Conservation (phyloP, 148 eudicot species). For the Nepenthes gracilis region DNA sequence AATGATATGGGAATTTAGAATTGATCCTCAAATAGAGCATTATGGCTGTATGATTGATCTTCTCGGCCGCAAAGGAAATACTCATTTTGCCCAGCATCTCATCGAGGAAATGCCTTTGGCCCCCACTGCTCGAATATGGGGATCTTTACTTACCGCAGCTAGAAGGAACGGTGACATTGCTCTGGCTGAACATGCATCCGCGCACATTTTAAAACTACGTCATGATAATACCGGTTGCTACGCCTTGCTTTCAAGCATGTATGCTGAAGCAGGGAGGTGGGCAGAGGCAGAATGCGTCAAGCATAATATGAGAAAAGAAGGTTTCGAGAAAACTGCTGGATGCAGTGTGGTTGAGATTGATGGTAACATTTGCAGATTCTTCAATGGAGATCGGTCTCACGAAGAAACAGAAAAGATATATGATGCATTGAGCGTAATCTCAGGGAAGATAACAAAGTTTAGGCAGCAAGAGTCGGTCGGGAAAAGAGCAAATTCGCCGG, state of each 20-base stretch:
- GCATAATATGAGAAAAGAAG: constrained; percentile 25
- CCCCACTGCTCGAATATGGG: constrained; percentile 76
- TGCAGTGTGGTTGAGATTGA: constrained; percentile 30
- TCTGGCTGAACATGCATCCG: constrained; percentile 50
- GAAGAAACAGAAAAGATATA: constrained; percentile 25
- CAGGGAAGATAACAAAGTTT: constrained; percentile 29
- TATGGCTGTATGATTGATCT: constrained; percentile 78
- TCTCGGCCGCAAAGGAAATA: constrained; percentile 47
- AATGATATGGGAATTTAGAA: constrained; percentile 44
- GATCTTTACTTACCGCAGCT: constrained; percentile 55
- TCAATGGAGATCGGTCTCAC: constrained; percentile 37
- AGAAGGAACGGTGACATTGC: constrained; percentile 38
- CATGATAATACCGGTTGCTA: constrained; percentile 51
- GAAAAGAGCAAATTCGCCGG: constrained; percentile 25
- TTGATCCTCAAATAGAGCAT: constrained; percentile 70
- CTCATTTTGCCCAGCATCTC: constrained; percentile 32
- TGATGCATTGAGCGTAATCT: constrained; percentile 31
- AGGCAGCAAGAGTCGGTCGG: constrained; percentile 22
- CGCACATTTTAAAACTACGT: constrained; percentile 24
- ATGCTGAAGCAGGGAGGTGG: constrained; percentile 57
- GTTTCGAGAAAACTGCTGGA: constrained; percentile 30
- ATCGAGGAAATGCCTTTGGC: constrained; percentile 51
- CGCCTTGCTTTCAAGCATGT: constrained; percentile 45
- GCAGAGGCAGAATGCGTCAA: constrained; percentile 40
- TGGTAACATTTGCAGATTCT: constrained; percentile 25